A percentile compares a stretch with the other conserved stretches of the same genome.
phyloP scores from a whole-genome alignment of 176 grass and related monocot genomes.

The Juncus inflexus region DNA sequence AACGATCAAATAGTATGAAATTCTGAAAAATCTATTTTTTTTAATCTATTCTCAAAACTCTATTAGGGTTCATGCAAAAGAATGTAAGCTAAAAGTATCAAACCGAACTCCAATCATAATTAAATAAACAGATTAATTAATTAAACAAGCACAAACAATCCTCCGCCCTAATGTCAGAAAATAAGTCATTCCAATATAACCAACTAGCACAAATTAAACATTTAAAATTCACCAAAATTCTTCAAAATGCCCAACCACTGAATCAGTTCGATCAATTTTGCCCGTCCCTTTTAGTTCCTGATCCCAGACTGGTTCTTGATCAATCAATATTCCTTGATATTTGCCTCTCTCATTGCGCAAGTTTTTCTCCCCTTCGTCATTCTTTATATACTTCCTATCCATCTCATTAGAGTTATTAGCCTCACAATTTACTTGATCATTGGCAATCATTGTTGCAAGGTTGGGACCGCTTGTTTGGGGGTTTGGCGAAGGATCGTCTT shows the following conservation, averaged over 20 bases:
- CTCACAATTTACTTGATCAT: background rate
- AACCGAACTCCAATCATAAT: conserved; percentile 4
- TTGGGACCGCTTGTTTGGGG: background rate
- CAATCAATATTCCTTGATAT: background rate
- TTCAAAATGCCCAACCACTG: conserved; percentile 23
- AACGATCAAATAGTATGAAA: conserved; percentile 3
- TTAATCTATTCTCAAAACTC: background rate
- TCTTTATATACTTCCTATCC: no score
- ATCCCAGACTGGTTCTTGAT: background rate
- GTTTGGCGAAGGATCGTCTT: background rate
- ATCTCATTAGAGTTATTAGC: background rate
- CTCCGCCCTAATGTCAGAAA: conserved; percentile 17
- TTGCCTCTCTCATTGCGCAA: background rate
- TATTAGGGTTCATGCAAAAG: conserved; percentile 12
- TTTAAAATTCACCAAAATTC: conserved; percentile 19
- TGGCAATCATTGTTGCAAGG: background rate
- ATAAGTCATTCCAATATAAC: background rate
- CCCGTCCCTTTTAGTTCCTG: conserved; percentile 11
- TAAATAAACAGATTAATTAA: conserved; percentile 1
- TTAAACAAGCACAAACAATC: conserved; percentile 13
- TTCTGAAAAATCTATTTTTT: conserved; percentile 5
- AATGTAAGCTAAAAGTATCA: background rate
- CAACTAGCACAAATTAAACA: background rate
- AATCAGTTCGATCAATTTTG: conserved; percentile 21
- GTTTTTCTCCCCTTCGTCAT: background rate